Evolutionary conservation across 306 rosid genomes (phyloP), one percentile per base, ranked within the genome.

Genomic region (Comarum palustre): DNA sequence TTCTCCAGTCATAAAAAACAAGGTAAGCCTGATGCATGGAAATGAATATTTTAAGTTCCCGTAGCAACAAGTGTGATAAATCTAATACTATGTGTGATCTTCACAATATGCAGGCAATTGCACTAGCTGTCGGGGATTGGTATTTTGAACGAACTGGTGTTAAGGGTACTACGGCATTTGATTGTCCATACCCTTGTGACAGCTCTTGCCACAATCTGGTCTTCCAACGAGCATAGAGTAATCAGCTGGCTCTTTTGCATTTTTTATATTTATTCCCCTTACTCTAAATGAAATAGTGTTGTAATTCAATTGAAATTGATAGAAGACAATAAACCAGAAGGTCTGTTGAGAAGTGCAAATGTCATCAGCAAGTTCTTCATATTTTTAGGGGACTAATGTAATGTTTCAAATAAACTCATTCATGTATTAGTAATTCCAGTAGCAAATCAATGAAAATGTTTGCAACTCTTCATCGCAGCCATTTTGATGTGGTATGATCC

Each of bases 91-190:
- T 67, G 25, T 52, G 71, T 42, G 32, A 66, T 66, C 42, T 31
- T 31, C 63, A 50, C 2, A 11, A 59, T 38, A 46, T 87, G 89
- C 86, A 94, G 97, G 85, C 87, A 24, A 88, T 94, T 32, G 97
- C 99, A 6, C 29, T 82, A 36, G 97, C 97, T 43, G 99, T 94
- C 22, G 95, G 96, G 70, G 96, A 94, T 70, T 94, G 99, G 99
- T 94, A 84, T 81, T 94, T 89, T 29, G 90, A 91, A 55, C 77
- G 99, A 75, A 84, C 86, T 51, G 78, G 80, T 7, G 85, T 80
- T 48, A 63, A 63, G 68, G 66, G 43, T 61, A 3, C 66, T 17
- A 94, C 86, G 90, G 82, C 50, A 57, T 54, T 94, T n/a, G 99
- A 94, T 66, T 94, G 97, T 59, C 96, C 93, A 5, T 91, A 86